Percentiles rank a stretch among this genome's conserved stretches.
These are phyloP conservation scores for Hortiboletus campestris DNA, from an alignment of 768 basidiomycete species.

Conservation along the genomic window DNA sequence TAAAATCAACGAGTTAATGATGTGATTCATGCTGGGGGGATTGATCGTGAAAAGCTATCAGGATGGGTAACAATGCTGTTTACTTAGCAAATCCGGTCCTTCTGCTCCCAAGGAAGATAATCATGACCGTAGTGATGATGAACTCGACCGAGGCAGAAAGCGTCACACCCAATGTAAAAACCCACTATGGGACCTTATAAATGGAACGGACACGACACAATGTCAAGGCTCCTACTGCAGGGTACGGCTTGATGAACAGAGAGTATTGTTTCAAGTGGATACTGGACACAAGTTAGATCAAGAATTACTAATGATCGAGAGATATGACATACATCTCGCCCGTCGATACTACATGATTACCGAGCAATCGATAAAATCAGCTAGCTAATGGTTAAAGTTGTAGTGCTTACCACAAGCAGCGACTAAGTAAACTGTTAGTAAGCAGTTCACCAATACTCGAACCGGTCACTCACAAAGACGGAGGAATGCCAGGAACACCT, in stretches of 20 bases:
- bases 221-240: constrained; percentile 15
- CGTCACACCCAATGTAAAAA: constrained; percentile 32
- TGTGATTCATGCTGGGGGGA: constrained; percentile 42
- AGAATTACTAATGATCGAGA: fast-evolving
- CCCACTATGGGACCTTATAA: constrained; percentile 22
- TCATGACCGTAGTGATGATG: constrained; percentile 31
- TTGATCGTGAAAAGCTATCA: not conserved
- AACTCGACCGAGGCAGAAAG: constrained; percentile 34
- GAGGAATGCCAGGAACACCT: constrained; percentile 34
- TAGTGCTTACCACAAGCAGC: constrained; percentile 28
- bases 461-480: constrained; percentile 28
- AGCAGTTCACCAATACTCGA: not conserved
- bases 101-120: constrained; percentile 32
- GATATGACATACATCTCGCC: constrained; percentile 28
- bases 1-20: constrained; percentile 48
- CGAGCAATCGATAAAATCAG: not conserved
- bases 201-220: not conserved
- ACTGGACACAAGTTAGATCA: constrained; percentile 3
- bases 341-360: constrained; percentile 25
- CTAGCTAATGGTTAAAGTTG: not conserved
- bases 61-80: not conserved
- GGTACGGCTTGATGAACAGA: constrained; percentile 31
- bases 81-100: constrained; percentile 33
- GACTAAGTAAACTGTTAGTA: constrained; percentile 19
- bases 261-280: constrained; percentile 30